A percentile compares a stretch with the other conserved stretches of the same genome.
phyloP scores from a whole-genome alignment of 2,329 filamentous ascomycete genomes.

The Chrysoporthe puriensis region DNA sequence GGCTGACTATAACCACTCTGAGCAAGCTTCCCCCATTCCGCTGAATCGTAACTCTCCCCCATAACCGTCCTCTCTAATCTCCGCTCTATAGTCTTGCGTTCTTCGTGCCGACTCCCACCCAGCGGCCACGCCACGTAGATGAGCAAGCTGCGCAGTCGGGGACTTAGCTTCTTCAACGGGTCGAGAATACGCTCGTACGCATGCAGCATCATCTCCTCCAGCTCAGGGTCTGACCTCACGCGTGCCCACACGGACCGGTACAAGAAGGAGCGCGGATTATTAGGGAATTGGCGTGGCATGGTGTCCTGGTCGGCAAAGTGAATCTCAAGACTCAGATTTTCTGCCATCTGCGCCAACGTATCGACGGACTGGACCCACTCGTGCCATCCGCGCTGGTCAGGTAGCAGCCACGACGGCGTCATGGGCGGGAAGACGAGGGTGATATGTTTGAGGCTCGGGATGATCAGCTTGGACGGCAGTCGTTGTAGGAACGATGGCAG shows the following conservation, averaged over 20 bases:
- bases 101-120: background rate
- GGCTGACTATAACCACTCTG: background rate
- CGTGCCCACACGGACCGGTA: background rate
- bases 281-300: background rate
- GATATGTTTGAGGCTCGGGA: background rate
- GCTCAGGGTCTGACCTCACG: background rate
- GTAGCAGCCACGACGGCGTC: background rate
- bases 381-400: background rate
- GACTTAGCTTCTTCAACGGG: background rate
- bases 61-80: background rate
- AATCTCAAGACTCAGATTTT: background rate
- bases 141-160: conserved; percentile 4
- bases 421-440: conserved; percentile 7
- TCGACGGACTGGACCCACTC: conserved; percentile 3
- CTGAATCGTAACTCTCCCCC: background rate
- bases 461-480: background rate
- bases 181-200: conserved; percentile 1
- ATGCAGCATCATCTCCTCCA: background rate
- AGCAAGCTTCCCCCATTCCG: conserved; percentile 1
- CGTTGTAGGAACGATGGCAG: conserved; percentile 2
- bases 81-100: background rate
- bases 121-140: conserved; percentile 5
- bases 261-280: background rate
- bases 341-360: background rate
- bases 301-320: conserved; percentile 3